These are phyloP conservation scores for Trametes sanguinea DNA, from an alignment of 768 basidiomycete genomes.

Conservation along the genomic window DNA sequence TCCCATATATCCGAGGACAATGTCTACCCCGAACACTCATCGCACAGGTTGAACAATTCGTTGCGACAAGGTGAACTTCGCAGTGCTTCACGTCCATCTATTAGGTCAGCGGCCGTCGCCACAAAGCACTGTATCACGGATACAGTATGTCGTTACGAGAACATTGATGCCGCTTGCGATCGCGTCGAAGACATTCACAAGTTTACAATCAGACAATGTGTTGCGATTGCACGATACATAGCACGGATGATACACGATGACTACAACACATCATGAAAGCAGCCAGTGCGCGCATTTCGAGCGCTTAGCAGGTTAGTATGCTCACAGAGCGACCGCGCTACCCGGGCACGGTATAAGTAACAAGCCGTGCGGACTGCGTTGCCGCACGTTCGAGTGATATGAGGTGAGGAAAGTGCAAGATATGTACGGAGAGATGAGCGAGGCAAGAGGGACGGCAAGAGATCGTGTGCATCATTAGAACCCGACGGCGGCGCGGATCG, in stretches of 20 bases:
- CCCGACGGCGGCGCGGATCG: slow-evolving; percentile 42
- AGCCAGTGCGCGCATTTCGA: background rate
- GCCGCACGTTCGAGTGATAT: background rate
- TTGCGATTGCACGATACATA: background rate
- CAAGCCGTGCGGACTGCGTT: background rate
- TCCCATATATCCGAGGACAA: no score
- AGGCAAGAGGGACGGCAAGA: background rate
- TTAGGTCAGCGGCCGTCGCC: no score
- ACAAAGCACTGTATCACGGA: no score
- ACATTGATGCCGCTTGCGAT: no score
- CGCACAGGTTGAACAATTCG: no score
- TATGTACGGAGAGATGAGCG: background rate
- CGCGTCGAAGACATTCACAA: background rate
- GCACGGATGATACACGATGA: background rate
- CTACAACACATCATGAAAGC: background rate
- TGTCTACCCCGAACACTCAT: no score
- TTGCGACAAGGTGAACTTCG: no score
- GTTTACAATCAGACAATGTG: background rate
- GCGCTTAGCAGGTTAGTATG: background rate
- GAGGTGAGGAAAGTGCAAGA: background rate
- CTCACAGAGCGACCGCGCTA: background rate
- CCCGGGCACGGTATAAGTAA: background rate
- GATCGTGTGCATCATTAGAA: slow-evolving; percentile 3
- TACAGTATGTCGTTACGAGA: no score
- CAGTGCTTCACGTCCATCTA: no score